Evolutionary conservation across 2,329 filamentous ascomycete genomes (phyloP).

Genomic region (Cercospora zeae-maydis): DNA sequence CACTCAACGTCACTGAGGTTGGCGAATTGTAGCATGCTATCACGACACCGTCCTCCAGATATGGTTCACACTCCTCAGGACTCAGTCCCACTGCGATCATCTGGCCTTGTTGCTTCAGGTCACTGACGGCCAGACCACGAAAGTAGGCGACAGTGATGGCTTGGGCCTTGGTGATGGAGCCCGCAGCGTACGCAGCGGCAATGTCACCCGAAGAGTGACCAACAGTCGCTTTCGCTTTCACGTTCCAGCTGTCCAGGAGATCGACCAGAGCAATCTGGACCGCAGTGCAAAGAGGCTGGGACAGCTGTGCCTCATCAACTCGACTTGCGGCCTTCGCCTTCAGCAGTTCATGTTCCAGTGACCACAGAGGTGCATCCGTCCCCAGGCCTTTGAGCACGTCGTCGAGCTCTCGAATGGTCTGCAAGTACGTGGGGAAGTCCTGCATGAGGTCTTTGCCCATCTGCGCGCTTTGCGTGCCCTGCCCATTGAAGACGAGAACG

Average conservation of each 20-base stretch:
- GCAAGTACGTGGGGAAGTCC: conserved; percentile 16
- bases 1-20: conserved; percentile 38
- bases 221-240: conserved; percentile 23
- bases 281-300: conserved; percentile 18
- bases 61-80: conserved; percentile 24
- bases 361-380: background rate
- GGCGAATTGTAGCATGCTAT: conserved; percentile 37
- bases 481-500: conserved; percentile 22
- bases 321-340: conserved; percentile 48
- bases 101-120: conserved; percentile 20
- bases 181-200: conserved; percentile 33
- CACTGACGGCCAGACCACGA: conserved; percentile 12
- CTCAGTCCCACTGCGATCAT: conserved; percentile 37
- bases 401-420: conserved; percentile 6
- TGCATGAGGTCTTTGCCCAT: conserved; percentile 15
- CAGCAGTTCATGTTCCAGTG: conserved; percentile 33
- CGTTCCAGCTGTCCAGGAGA: background rate
- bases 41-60: background rate
- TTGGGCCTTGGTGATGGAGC: conserved; percentile 17
- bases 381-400: background rate
- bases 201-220: conserved; percentile 36
- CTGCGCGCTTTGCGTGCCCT: conserved; percentile 21
- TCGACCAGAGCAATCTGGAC: conserved; percentile 17
- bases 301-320: conserved; percentile 29
- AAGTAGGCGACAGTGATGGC: conserved; percentile 19